Base-by-base conservation (phyloP, 2,329 filamentous ascomycete genomes). In the Hymenoscyphus linearis region DNA sequence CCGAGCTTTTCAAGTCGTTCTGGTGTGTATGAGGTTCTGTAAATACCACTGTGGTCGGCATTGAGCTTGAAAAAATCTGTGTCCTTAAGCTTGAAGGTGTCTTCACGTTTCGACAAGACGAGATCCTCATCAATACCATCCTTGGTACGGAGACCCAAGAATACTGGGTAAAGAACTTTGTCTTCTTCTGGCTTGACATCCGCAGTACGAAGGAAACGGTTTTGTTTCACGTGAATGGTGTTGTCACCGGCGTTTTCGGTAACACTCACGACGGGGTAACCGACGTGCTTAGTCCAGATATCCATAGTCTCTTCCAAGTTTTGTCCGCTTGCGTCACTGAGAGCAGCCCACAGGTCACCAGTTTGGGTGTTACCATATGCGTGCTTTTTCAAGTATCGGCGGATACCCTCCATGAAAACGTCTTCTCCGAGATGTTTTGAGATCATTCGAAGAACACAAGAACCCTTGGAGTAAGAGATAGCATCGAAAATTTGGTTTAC, bases 401-500 rank as follows among this genome's bases (percentile, higher is more conserved):
- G 86, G 59, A 98, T 89, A 72, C 93, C 93, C 74, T 97, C 90
- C 73, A 98, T 85, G 81, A 98, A 98, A 18, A 85, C 82, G 52
- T 97, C 91, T 75, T 98, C 93, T 57, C 93, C 93, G 26, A 98
- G 81, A 71, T 96, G 96, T 67, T 92, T 96, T 22, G 93, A 96
- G 67, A 98, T 93, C 93, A 98, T 98, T 72, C 93, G 90, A 64
- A 98, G 82, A 36, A 98, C 93, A 69, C 92, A 96, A 12, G 93
- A 97, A 18, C 93, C 93, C 79, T 98, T 98, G 60, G 91, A 93
- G 77, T 98, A 98, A 1, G 93, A 97, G 67, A 98, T 98, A 65
- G 92, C 91, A 73, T 98, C 93, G 70, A 98, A 98, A 68, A 98
- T 98, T 78, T 98, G 93, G 77, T 96, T 96, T 74, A 98, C 93